Conservation (phyloP, 441 rosid species). For the Hypseocharis bilobata region DNA sequence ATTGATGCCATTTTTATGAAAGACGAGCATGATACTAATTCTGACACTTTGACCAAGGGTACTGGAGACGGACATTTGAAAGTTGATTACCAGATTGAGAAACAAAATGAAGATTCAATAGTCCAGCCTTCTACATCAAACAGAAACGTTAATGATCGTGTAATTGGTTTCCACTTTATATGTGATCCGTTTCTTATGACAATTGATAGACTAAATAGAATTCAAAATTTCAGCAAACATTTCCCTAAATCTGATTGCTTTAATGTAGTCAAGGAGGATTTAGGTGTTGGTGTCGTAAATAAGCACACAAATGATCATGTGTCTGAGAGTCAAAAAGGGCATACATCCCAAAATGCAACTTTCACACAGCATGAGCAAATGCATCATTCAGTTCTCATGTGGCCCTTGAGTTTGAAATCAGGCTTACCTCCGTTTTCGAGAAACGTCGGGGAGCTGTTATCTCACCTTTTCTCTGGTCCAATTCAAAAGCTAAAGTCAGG, state of each 20-base stretch:
- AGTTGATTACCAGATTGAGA: conserved; percentile 25
- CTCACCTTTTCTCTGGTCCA: conserved; percentile 29
- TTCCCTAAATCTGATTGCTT: conserved; percentile 25
- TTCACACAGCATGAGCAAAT: conserved; percentile 31
- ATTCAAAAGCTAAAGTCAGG: conserved; percentile 41
- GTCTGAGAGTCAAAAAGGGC: conserved; percentile 31
- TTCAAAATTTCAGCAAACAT: conserved; percentile 29
- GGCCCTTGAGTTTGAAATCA: conserved; percentile 26
- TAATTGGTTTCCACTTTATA: conserved; percentile 29
- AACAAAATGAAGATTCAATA: conserved; percentile 24
- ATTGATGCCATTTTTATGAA: conserved; percentile 33
- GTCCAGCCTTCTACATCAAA: conserved; percentile 15
- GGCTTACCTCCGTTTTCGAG: conserved; percentile 31
- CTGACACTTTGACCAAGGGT: conserved; percentile 15
- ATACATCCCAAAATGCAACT: conserved; percentile 26
- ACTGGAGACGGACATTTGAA: conserved; percentile 26
- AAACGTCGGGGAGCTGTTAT: conserved; percentile 34
- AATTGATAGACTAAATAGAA: conserved; percentile 36
- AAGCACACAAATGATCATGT: conserved; percentile 23
- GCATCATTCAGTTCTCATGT: conserved; percentile 27
- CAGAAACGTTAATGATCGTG: conserved; percentile 21
- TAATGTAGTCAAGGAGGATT: conserved; percentile 26
- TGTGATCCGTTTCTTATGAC: conserved; percentile 57
- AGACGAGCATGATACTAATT: conserved; percentile 32
- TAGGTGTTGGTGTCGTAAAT: conserved; percentile 24